Evolutionary conservation across 331 rosid species (phyloP).

Genomic region (Rosa hybrid): DNA sequence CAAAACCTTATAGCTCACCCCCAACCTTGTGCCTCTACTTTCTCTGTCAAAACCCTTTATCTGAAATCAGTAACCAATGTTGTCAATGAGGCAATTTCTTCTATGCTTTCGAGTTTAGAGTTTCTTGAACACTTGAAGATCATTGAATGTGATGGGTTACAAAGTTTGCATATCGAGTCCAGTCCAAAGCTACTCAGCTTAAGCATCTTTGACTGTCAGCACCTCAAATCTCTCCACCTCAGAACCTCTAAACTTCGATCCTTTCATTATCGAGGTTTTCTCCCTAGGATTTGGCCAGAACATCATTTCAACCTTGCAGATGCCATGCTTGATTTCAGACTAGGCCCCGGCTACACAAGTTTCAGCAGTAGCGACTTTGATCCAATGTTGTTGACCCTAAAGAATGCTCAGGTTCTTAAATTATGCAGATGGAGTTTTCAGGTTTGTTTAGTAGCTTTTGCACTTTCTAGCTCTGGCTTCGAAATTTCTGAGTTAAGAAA

Average conservation of each 20-base stretch:
- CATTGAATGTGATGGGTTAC: conserved; percentile 53
- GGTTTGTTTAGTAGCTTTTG: conserved; percentile 40
- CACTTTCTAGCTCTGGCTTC: neutral
- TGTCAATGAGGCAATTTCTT: conserved; percentile 46
- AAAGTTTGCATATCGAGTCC: conserved; percentile 45
- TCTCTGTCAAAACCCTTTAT: conserved; percentile 52
- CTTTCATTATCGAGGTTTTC: conserved; percentile 52
- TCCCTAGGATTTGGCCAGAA: conserved; percentile 55
- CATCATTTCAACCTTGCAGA: conserved; percentile 63
- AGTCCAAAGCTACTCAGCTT: conserved; percentile 50
- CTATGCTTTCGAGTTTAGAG: conserved; percentile 44
- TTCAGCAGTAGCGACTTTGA: conserved; percentile 55
- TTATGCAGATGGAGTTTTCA: conserved; percentile 69
- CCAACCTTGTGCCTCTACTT: conserved; percentile 34
- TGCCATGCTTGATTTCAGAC: conserved; percentile 75
- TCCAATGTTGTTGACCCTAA: conserved; percentile 60
- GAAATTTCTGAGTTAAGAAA: neutral
- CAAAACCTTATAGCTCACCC: conserved; percentile 20
- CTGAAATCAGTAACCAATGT: conserved; percentile 56
- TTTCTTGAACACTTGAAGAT: conserved; percentile 63
- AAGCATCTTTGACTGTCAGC: conserved; percentile 55
- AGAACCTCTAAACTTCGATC: conserved; percentile 49
- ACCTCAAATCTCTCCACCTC: conserved; percentile 49
- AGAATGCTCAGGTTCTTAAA: conserved; percentile 62
- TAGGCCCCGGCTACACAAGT: conserved; percentile 35